These are phyloP conservation scores for Cynara cardunculus DNA, from an alignment of 129 eudicot species.

Conservation along the genomic window DNA sequence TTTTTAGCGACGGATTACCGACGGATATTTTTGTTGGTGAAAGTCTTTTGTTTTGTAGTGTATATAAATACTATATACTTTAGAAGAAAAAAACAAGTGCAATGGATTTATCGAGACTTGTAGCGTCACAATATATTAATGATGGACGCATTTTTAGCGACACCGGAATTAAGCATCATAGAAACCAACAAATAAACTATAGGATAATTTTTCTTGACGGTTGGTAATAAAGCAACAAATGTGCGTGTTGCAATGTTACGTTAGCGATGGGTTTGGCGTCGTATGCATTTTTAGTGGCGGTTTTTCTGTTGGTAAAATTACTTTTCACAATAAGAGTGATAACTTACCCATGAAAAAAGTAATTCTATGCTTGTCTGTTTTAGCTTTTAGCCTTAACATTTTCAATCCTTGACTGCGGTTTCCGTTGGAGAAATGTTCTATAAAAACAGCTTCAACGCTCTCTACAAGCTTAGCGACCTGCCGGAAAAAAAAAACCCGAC, in stretches of 20 bases:
- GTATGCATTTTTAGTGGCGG: neutral
- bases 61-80: too few species aligned
- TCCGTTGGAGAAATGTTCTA: constrained; percentile 53
- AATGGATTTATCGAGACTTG: neutral
- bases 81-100: too few species aligned
- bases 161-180: neutral
- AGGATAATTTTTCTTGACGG: neutral
- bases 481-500: neutral
- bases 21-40: too few species aligned
- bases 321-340: neutral
- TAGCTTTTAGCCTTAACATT: constrained; percentile 34
- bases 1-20: too few species aligned
- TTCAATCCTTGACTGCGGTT: constrained; percentile 52
- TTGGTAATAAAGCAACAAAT: neutral
- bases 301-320: neutral
- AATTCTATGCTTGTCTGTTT: constrained; percentile 43
- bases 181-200: neutral
- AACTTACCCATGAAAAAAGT: constrained; percentile 45
- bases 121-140: neutral
- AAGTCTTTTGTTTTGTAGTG: too few species aligned
- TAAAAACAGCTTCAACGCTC: constrained; percentile 44
- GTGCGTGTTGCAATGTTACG: neutral
- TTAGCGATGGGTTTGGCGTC: too few species aligned
- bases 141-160: neutral
- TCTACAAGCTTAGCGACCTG: constrained; percentile 48